These are phyloP conservation scores for Ramichloridium luteum DNA, from an alignment of 2,329 filamentous ascomycete genomes.

Conservation along the genomic window DNA sequence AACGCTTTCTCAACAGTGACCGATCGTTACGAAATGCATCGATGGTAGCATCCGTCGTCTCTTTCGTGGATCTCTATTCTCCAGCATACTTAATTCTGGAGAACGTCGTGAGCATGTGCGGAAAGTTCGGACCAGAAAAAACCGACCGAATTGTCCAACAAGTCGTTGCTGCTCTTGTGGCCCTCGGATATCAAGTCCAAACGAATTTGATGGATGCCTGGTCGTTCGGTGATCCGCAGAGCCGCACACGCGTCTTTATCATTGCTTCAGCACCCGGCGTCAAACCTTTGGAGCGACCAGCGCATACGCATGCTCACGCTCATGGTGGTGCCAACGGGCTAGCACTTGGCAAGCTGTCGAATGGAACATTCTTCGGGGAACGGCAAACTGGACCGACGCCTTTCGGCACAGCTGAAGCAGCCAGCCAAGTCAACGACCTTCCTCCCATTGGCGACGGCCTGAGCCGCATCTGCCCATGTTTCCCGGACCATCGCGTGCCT, in stretches of 20 bases:
- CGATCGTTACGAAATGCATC: slow-evolving; percentile 58
- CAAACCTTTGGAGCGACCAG: slow-evolving; percentile 43
- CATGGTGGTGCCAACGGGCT: slow-evolving; percentile 15
- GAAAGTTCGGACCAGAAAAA: slow-evolving; percentile 18
- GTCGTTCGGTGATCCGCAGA: slow-evolving; percentile 54
- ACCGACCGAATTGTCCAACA: slow-evolving; percentile 59
- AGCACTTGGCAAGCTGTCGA: slow-evolving; percentile 47
- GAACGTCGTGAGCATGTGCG: slow-evolving; percentile 59
- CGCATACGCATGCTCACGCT: slow-evolving; percentile 52
- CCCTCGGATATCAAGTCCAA: slow-evolving; percentile 63
- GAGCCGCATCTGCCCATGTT: slow-evolving; percentile 48
- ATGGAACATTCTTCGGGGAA: slow-evolving; percentile 47
- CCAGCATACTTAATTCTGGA: slow-evolving; percentile 66
- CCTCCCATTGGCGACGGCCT: slow-evolving; percentile 51
- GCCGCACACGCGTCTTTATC: slow-evolving; percentile 56
- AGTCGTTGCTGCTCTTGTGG: slow-evolving; percentile 59
- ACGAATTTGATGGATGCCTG: slow-evolving; percentile 58
- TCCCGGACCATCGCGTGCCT: slow-evolving; percentile 56
- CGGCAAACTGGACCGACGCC: slow-evolving; percentile 41
- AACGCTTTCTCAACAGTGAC: slow-evolving; percentile 42
- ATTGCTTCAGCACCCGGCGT: slow-evolving; percentile 56
- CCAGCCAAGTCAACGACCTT: slow-evolving; percentile 44
- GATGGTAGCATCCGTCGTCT: slow-evolving; percentile 62
- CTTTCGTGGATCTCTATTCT: slow-evolving; percentile 61
- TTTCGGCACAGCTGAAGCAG: slow-evolving; percentile 47